Percentiles rank a stretch among this genome's conserved stretches.
Conservation (phyloP, 345 rosid genomes). For the Heritiera littoralis region DNA sequence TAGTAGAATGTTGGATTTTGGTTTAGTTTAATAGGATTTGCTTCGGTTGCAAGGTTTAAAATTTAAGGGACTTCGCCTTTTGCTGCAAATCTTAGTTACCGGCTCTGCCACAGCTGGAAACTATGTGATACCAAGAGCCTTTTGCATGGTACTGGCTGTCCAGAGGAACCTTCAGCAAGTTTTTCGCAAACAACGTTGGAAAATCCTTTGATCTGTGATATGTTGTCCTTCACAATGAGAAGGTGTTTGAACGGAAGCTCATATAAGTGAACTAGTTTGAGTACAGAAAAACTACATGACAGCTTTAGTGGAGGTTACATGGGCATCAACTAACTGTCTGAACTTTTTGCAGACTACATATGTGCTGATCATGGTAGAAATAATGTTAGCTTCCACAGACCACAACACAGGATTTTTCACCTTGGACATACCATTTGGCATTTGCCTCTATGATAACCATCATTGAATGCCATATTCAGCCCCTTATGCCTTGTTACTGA, state of each 20-base stretch:
- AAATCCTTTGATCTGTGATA: neutral
- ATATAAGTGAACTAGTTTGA: neutral
- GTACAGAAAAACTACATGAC: neutral
- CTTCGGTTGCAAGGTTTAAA: neutral
- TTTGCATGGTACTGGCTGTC: too few relatives aligned
- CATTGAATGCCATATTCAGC: neutral
- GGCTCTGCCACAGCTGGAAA: neutral
- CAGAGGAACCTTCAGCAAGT: neutral
- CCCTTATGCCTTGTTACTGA: neutral
- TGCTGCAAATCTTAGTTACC: neutral
- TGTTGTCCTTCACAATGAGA: neutral
- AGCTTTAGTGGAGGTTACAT: neutral
- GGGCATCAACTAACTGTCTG: neutral
- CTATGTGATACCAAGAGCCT: too few relatives aligned
- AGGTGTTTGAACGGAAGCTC: neutral
- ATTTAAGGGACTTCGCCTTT: neutral
- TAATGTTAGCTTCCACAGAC: neutral
- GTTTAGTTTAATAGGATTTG: neutral
- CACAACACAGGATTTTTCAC: too few relatives aligned
- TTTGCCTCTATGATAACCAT: neutral
- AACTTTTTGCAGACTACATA: neutral
- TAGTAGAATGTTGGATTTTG: neutral
- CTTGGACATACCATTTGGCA: neutral
- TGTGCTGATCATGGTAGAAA: neutral
- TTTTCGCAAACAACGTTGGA: neutral